These are phyloP conservation scores for Fusarium austroafricanum DNA, from an alignment of 2,329 filamentous ascomycete species.

Conservation along the genomic window DNA sequence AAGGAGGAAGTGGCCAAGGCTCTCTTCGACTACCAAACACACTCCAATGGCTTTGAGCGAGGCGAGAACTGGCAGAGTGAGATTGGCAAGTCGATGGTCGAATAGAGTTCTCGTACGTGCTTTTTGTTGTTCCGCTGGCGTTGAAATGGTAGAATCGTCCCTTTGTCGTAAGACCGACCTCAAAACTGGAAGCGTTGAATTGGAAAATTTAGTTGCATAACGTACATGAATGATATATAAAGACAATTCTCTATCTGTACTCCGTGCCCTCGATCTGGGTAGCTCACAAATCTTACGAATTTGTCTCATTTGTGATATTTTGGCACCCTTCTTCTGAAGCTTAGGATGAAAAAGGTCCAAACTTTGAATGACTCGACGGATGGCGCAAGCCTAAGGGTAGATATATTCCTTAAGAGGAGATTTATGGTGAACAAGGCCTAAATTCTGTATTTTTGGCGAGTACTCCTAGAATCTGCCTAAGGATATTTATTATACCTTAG, in stretches of 20 bases:
- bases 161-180: neutral
- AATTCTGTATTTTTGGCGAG: too few relatives aligned
- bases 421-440: too few relatives aligned
- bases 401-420: too few relatives aligned
- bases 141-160: constrained; percentile 20
- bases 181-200: constrained; percentile 9
- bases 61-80: constrained; percentile 84
- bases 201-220: neutral
- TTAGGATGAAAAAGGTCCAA: too few relatives aligned
- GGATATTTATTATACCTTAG: too few relatives aligned
- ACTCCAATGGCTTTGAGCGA: constrained; percentile 82
- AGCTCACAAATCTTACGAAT: too few relatives aligned
- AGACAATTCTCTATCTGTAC: neutral
- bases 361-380: too few relatives aligned
- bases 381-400: too few relatives aligned
- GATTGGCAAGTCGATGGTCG: constrained; percentile 81
- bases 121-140: constrained; percentile 14
- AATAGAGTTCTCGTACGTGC: constrained; percentile 39
- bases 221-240: neutral
- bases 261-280: too few relatives aligned
- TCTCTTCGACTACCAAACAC: constrained; percentile 78
- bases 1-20: constrained; percentile 81
- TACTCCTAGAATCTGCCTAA: too few relatives aligned
- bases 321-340: too few relatives aligned
- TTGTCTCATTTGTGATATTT: too few relatives aligned